Base-by-base conservation (phyloP, 495 filamentous ascomycete genomes). In the Acidomyces sp. region DNA sequence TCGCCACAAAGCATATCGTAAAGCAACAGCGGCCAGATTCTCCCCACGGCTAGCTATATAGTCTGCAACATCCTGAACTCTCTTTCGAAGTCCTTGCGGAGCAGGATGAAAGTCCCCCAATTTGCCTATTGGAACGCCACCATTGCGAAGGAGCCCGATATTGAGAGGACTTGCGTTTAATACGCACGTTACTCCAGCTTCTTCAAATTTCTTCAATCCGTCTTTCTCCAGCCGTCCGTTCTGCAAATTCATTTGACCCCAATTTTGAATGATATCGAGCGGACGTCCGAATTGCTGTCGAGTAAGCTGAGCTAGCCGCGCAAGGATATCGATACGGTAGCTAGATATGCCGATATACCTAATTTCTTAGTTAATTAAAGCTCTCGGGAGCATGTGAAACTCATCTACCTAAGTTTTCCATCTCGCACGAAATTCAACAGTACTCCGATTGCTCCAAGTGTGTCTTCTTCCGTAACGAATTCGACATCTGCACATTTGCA, bases 101-200 rank as follows among this genome's bases (percentile, higher is more conserved):
- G 34, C 34, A 10, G 34, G 34, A 37, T 37, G 34, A 15, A 37
- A 37, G 16, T 37, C 34, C 6, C 34, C 34, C 15, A 37, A 13
- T 21, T 37, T 18, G 4, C 34, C 34, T 21, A 37, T 21, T 10
- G 34, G 34, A 7, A 37, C 34, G 18, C 34, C 34, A 4, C 15
- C 34, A 10, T 17, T 21, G 12, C 34, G 34, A 5, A 37, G 16
- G 9, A 37, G 34, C 6, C 34, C 34, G 10, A 37, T 37, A 22
- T 37, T 20, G 6, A 37, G 34, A 5, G 34, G 34, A 22, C 34
- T 37, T 4, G 34, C 34, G 24, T 37, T 37, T 7, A 37, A 21
- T 11, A 37, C 34, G 4, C 4, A 4, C 34, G 11, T 5, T 18
- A 37, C 34, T 4, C 34, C 34, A 6, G 34, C 34, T 9, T 22